Base-by-base conservation (phyloP, 306 rosid genomes). In the Oxytropis ochrocephala region DNA sequence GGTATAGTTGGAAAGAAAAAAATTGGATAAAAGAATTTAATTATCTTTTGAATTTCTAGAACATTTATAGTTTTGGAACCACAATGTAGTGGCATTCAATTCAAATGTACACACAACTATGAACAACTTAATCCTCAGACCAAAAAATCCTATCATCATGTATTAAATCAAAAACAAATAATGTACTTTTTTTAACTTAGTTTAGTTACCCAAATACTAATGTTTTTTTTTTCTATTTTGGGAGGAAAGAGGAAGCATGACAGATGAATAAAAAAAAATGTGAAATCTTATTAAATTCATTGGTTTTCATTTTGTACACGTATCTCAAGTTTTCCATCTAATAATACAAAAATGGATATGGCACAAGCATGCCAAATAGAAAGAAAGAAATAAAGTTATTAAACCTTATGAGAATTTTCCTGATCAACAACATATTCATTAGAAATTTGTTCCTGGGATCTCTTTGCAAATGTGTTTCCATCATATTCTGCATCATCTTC, bases 401-500 rank as follows among this genome's bases (percentile, higher is more conserved):
- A 70, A 11, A 51, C 39, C 53, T 11, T 33, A 67, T 67, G 75
- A 65, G 75, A 73, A 78, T 64, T 78, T 69, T 79, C 84, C 67
- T 64, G 78, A 52, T 75, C 80, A 51, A 78, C 79, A 63, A 74
- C 83, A 55, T 64, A 65, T 74, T 89, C 92, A 66, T 38, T 81
- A 69, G 88, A 69, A 61, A 72, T 62, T 64, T 72, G 83, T 47
- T 80, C 86, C 46, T 81, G 83, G 8, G 83, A 75, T 73, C 52
- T 86, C 81, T 74, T 76, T 36, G 80, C 69, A 67, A 77, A 87
- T 29, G 84, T 79, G 64, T 82, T 84, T 43, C 86, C 92, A 9
- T 86, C 93, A 65, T 64, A 84, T 53, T 86, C 97, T 43, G 76
- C 64, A 39, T 70, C 70, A 29, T 80, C 85, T 0, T 77, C 91